phyloP scores from a whole-genome alignment of 805 yeast genomes.

The Starmerella apis region DNA sequence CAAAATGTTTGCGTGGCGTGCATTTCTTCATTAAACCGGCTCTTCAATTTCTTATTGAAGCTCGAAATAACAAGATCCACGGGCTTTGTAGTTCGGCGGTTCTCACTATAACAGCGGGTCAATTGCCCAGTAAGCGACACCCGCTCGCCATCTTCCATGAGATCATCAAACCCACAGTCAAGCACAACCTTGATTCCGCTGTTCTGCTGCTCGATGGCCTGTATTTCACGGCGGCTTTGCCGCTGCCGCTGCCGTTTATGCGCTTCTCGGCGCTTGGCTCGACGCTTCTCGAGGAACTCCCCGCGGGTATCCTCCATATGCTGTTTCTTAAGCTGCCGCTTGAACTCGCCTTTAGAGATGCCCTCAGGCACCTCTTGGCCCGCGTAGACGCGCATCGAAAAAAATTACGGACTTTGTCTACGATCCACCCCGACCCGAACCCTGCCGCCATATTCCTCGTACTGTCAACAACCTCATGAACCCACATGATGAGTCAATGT shows the following conservation, averaged over 20 bases:
- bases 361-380: slow-evolving; percentile 56
- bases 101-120: slow-evolving; percentile 70
- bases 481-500: no score
- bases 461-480: no score
- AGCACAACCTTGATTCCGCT: slow-evolving; percentile 51
- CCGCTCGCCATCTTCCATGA: slow-evolving; percentile 66
- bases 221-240: slow-evolving; percentile 12
- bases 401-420: no score
- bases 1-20: slow-evolving; percentile 50
- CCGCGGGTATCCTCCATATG: slow-evolving; percentile 57
- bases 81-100: slow-evolving; percentile 48
- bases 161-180: slow-evolving; percentile 84
- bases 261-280: slow-evolving; percentile 40
- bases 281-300: slow-evolving; percentile 44
- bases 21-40: slow-evolving; percentile 57
- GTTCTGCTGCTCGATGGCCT: slow-evolving; percentile 16
- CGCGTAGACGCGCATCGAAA: slow-evolving; percentile 7
- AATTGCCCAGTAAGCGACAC: slow-evolving; percentile 70
- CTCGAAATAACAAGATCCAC: slow-evolving; percentile 54
- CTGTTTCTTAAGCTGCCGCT: slow-evolving; percentile 50
- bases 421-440: no score
- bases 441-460: no score
- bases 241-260: slow-evolving; percentile 17
- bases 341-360: slow-evolving; percentile 79
- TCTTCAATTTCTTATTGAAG: slow-evolving; percentile 53